These are phyloP conservation scores for Hanseniaspora valbyensis DNA, from an alignment of 805 yeast genomes.

Conservation along the genomic window DNA sequence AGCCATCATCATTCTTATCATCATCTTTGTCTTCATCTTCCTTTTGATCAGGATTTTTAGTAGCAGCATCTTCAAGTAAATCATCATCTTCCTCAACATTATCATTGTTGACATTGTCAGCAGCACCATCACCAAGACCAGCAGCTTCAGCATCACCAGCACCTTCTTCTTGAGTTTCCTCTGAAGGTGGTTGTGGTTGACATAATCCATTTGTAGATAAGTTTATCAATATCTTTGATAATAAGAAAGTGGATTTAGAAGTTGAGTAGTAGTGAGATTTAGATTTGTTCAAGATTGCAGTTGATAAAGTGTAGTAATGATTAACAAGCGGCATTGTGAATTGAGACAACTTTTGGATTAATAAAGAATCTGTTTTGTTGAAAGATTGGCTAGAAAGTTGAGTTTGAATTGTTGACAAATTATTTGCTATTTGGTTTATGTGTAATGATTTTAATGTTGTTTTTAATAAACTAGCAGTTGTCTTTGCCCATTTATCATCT, in stretches of 20 bases:
- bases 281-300: slow-evolving; percentile 35
- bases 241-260: slow-evolving; percentile 50
- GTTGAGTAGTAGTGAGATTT: slow-evolving; percentile 41
- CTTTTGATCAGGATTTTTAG: slow-evolving; percentile 61
- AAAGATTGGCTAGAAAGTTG: slow-evolving; percentile 32
- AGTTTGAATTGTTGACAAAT: slow-evolving; percentile 31
- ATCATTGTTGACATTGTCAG: slow-evolving; percentile 52
- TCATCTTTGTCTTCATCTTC: slow-evolving; percentile 47
- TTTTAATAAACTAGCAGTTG: slow-evolving; percentile 37
- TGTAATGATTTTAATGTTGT: slow-evolving; percentile 37
- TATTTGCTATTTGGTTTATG: slow-evolving; percentile 29
- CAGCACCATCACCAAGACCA: slow-evolving; percentile 73
- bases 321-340: slow-evolving; percentile 53
- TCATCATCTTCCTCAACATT: slow-evolving; percentile 48
- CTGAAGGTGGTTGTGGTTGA: slow-evolving; percentile 66
- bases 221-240: slow-evolving; percentile 45
- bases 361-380: slow-evolving; percentile 29
- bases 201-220: slow-evolving; percentile 81
- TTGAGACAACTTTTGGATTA: slow-evolving; percentile 39
- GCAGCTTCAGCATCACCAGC: slow-evolving; percentile 90
- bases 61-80: slow-evolving; percentile 45
- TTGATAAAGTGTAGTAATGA: slow-evolving; percentile 45
- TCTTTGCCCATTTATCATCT: slow-evolving; percentile 45
- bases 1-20: slow-evolving; percentile 65
- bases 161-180: slow-evolving; percentile 51